These are phyloP conservation scores for Colletotrichum tabaci DNA, from an alignment of 2,329 filamentous ascomycete species.

Conservation along the genomic window DNA sequence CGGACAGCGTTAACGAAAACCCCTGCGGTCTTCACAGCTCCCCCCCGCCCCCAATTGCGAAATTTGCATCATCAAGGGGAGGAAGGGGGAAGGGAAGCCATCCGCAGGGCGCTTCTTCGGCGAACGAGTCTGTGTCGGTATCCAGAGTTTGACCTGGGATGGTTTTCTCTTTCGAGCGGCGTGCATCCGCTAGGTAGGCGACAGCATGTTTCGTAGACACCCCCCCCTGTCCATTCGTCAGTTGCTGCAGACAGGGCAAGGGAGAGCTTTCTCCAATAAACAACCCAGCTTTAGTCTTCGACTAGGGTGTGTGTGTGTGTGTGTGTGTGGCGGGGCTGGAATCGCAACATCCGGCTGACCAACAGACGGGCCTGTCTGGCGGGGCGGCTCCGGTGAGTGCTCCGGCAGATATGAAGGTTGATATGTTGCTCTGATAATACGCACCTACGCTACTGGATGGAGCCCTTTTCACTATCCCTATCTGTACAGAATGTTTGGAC, in stretches of 20 bases:
- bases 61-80: constrained; percentile 14
- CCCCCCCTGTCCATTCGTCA: constrained; percentile 16
- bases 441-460: neutral
- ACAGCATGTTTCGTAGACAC: constrained; percentile 23
- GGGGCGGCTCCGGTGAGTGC: neutral
- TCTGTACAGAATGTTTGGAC: neutral
- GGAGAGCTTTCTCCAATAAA: constrained; percentile 1
- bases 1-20: constrained; percentile 8
- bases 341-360: constrained; percentile 9
- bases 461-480: neutral
- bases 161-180: constrained; percentile 32
- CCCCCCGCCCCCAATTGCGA: neutral
- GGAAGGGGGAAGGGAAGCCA: neutral
- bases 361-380: neutral
- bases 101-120: constrained; percentile 20
- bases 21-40: neutral
- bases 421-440: neutral
- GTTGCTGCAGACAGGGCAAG: neutral
- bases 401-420: neutral
- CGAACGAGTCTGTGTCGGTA: constrained; percentile 14
- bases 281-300: neutral
- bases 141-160: constrained; percentile 15
- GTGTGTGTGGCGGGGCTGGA: neutral
- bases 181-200: constrained; percentile 32
- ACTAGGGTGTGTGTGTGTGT: neutral